Base-by-base conservation (phyloP, 495 filamentous ascomycete genomes). In the Talaromyces wortmannii region DNA sequence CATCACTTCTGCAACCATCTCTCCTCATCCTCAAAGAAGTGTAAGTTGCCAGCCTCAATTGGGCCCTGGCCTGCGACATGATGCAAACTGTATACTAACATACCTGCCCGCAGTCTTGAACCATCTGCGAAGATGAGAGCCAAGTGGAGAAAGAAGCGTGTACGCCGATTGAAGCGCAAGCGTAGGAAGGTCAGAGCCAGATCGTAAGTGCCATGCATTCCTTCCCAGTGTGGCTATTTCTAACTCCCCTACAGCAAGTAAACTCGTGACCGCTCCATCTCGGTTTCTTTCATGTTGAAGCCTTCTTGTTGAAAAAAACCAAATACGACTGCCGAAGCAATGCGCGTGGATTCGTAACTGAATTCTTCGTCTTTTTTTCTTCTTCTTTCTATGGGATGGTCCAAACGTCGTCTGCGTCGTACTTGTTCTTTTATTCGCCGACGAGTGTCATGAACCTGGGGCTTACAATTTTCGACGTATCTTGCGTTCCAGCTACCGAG, bases 101-200 rank as follows among this genome's bases (percentile, higher is more conserved):
- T 46, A 43, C 16, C 13, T 58, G 31, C 31, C 48, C 10, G 30
- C 52, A 68, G 56, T 62, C 55, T 64, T 56, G 56, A 61, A 65
- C 55, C 61, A 69, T 71, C 69, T 71, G 67, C 79, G 84, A 92
- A 83, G 84, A 95, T 96, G 91, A 91, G 91, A 91, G 90, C 89
- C 66, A 96, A 96, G 82, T 96, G 91, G 91, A 91, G 91, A 84
- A 97, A 97, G 89, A 97, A 97, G 91, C 83, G 92, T 71, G 90
- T 95, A 79, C 87, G 92, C 61, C 86, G 92, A 76, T 88, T 97
- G 77, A 97, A 97, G 86, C 85, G 90, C 74, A 97, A 97, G 91
- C 87, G 92, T 76, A 92, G 92, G 90, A 97, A 97, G 91, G 94
- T 91, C 78, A 86, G 92, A 71, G 92, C 91, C 62, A 79, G 91